Base-by-base conservation (phyloP, 495 filamentous ascomycete species). In the Aspergillus saccharolyticus region DNA sequence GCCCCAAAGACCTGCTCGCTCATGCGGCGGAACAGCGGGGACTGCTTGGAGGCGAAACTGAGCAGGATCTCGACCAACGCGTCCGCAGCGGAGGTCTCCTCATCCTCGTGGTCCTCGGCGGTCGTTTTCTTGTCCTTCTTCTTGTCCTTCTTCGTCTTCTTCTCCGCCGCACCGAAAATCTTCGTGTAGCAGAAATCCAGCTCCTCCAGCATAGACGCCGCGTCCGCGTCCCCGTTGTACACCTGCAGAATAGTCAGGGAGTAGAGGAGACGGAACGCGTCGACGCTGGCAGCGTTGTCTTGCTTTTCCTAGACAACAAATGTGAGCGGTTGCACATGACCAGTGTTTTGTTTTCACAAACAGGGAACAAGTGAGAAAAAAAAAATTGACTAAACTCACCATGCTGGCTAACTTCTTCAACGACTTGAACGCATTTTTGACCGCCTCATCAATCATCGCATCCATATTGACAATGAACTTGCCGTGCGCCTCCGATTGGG, bases 141-240 rank as follows among this genome's bases (percentile, higher is more conserved):
- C 33, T 39, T 39, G 12, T 5, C 7, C 33, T 14, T 77, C 74
- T 28, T 78, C 77, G 18, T 73, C 57, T 83, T 81, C 1, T 66
- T 66, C 44, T 64, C 74, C 65, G 63, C 70, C 53, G 70, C 75
- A 33, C 62, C 81, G 65, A 69, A 81, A 71, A 78, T 72, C 53
- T 86, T 85, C 48, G 88, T 76, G 59, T 87, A 90, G 68, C 85
- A 89, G 44, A 83, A 75, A 48, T 86, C 80, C 10, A 96, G 69
- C 63, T 96, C 90, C 17, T 87, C 80, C 7, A 94, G 78, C 58
- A 91, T 83, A 3, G 79, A 80, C 1, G 90, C 77, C 6, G 91
- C 89, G 61, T 97, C 94, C 0, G 87, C 79, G 55, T 95, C 90
- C 18, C 88, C 89, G 63, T 90, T 88, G 72, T 94, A 93, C n/a